Conservation (phyloP, 2,329 filamentous ascomycete species). For the Botryotinia convoluta region DNA sequence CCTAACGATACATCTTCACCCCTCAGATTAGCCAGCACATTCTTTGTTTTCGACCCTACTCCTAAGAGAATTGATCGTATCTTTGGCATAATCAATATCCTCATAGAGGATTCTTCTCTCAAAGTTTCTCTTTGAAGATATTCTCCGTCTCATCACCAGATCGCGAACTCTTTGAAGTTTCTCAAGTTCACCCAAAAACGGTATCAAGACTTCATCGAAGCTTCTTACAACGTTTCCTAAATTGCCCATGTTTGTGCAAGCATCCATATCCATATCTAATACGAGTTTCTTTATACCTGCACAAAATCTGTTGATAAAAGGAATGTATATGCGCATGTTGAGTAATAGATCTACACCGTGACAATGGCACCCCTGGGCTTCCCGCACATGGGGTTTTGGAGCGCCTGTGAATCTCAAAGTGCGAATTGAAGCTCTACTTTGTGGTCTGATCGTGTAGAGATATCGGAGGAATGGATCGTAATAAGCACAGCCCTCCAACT, state of each 20-base stretch:
- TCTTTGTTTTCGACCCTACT: neutral
- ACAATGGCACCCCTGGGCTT: neutral
- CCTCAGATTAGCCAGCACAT: neutral
- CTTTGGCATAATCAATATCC: neutral
- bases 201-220: neutral
- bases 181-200: neutral
- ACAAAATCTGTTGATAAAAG: neutral
- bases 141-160: neutral
- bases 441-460: neutral
- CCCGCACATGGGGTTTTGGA: neutral
- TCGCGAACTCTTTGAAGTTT: neutral
- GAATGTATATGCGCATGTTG: neutral
- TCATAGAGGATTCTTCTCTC: neutral
- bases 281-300: neutral
- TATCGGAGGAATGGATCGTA: neutral
- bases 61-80: neutral
- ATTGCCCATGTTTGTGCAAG: rapidly evolving
- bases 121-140: neutral
- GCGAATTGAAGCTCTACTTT: neutral
- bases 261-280: neutral
- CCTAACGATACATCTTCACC: neutral
- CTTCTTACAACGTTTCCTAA: rapidly evolving
- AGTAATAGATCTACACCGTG: neutral
- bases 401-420: neutral
- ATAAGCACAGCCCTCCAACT: neutral